Percentiles rank a stretch among this genome's conserved stretches.
These are phyloP conservation scores for Kwoniella heveanensis DNA, from an alignment of 768 basidiomycete species.

Conservation along the genomic window DNA sequence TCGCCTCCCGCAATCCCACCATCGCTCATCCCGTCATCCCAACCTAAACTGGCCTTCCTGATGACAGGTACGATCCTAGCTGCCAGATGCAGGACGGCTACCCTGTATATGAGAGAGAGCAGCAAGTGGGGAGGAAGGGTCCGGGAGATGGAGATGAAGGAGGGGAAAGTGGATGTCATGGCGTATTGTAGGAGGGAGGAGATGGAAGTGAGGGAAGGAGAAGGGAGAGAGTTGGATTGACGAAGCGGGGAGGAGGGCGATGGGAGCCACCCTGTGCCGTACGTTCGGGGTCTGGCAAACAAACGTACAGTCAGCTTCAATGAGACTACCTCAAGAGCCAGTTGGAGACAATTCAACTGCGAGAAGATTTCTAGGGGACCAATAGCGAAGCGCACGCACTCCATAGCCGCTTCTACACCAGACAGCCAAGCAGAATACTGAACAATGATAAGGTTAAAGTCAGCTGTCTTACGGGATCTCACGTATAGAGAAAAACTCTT, in stretches of 20 bases:
- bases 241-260: slow-evolving; percentile 21
- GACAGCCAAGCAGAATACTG: slow-evolving; percentile 56
- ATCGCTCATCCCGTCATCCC: slow-evolving; percentile 43
- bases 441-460: not conserved
- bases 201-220: slow-evolving; percentile 11
- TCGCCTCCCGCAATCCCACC: slow-evolving; percentile 21
- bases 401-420: slow-evolving; percentile 50
- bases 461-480: too few species aligned
- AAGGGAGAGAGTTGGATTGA: slow-evolving; percentile 18
- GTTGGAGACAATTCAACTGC: too few species aligned
- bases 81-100: slow-evolving; percentile 55
- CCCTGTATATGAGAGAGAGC: slow-evolving; percentile 53
- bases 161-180: slow-evolving; percentile 14
- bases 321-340: too few species aligned
- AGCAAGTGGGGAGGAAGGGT: slow-evolving; percentile 52
- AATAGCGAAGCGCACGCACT: too few species aligned
- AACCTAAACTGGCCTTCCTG: slow-evolving; percentile 46
- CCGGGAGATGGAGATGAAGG: slow-evolving; percentile 30
- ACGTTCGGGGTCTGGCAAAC: slow-evolving; percentile 41
- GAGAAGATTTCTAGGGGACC: too few species aligned
- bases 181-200: slow-evolving; percentile 18
- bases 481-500: too few species aligned
- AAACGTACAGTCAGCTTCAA: too few species aligned
- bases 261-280: slow-evolving; percentile 49
- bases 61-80: slow-evolving; percentile 55